Conservation (phyloP, 768 basidiomycete genomes). For the Dioszegia crocea region DNA sequence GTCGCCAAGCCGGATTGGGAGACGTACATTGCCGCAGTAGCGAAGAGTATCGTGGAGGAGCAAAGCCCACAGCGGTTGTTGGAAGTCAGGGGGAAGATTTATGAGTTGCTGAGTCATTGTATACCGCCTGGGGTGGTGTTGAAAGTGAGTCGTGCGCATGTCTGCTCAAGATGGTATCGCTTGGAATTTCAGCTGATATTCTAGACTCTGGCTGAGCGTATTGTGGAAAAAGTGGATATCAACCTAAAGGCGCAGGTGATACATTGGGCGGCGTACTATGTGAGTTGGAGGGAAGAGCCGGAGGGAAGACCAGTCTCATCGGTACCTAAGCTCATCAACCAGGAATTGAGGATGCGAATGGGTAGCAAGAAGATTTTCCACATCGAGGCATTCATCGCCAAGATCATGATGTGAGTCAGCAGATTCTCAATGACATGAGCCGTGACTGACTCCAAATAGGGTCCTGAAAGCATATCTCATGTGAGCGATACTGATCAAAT, state of each 20-base stretch:
- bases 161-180: background rate
- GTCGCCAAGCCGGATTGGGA: slow-evolving; percentile 99
- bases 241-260: slow-evolving; percentile 84
- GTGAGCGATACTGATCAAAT: slow-evolving; percentile 3
- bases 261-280: slow-evolving; percentile 97
- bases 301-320: background rate
- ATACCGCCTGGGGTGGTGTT: slow-evolving; percentile 88
- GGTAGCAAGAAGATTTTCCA: slow-evolving; percentile 94
- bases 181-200: slow-evolving; percentile 7
- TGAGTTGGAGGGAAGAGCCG: slow-evolving; percentile 50
- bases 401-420: slow-evolving; percentile 74
- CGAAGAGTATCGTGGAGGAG: slow-evolving; percentile 80
- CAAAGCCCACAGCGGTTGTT: slow-evolving; percentile 84
- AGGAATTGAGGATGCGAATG: slow-evolving; percentile 95
- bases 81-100: slow-evolving; percentile 87
- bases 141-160: slow-evolving; percentile 60
- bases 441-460: slow-evolving; percentile 9
- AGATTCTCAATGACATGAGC: background rate
- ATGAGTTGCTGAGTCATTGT: slow-evolving; percentile 93
- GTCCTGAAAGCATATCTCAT: slow-evolving; percentile 24
- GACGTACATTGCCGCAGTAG: slow-evolving; percentile 87
- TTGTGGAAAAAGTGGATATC: slow-evolving; percentile 86
- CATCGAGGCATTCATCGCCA: slow-evolving; percentile 94
- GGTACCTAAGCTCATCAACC: slow-evolving; percentile 7
- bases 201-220: slow-evolving; percentile 83